Evolutionary conservation across 345 rosid species (phyloP), one percentile per base, ranked within the genome.

Genomic region (Iberis pinnata): DNA sequence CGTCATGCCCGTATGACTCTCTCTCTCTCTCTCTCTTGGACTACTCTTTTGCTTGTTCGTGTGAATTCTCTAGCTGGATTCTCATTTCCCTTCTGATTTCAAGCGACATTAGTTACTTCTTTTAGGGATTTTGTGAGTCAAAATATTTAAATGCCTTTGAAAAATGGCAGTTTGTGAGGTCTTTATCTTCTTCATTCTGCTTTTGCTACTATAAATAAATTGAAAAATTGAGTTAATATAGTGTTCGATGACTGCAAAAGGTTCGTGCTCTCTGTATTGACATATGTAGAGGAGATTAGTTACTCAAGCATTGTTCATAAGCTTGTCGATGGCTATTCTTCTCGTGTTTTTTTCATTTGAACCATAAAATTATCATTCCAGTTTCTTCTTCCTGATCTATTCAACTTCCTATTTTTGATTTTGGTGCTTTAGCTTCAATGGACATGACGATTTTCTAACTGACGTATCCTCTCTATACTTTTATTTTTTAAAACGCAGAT

Each of bases 1-100:
- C 36, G 65, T 92, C 73, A 88, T 92, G 81, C 96, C 96, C 49
- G 98, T 92, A 78, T 1, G 12, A 11, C 19, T 18, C 24, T 20
- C 48, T 49, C 58, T 32, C 19, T 24, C 25, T 18, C 48, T 46
- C 41, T 26, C 49, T 43, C 12, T 8, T 7, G 1, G 37, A 15
- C 50, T 48, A 10, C 15, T 24, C 52, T 43, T 33, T 17, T 33
- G 41, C 25, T 32, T 49, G 11, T 42, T 33, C 3, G 14, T 42
- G 29, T 49, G 22, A 22, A 50, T 61, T 61, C 20, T n/a, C 3
- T 18, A 19, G 8, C 43, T 35, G 45, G 5, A 5, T 20, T 29
- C 27, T 38, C 18, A 25, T 8, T 41, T 24, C 19, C n/a, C 8
- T 24, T 29, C 9, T 39, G 37, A 0, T 64, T 12, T 45, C 14